Evolutionary conservation across 1,139 yeast species (phyloP).

Genomic region (Yamadazyma jaroonii): DNA sequence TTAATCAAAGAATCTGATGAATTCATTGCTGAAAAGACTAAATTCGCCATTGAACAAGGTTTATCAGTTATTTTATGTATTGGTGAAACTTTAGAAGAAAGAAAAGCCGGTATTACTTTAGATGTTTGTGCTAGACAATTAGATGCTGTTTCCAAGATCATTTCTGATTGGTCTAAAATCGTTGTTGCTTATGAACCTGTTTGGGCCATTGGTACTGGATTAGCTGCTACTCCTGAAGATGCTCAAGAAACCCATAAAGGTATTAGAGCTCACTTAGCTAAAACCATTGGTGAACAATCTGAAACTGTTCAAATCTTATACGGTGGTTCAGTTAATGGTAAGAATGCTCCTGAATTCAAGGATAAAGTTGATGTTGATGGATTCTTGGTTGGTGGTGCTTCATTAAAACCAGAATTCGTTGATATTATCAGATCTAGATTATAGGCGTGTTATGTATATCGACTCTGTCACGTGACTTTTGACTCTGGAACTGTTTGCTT

Average conservation of each 20-base stretch:
- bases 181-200: constrained; percentile 99
- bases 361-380: constrained; percentile 96
- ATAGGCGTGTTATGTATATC: constrained; percentile 41
- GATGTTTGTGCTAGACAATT: constrained; percentile 88
- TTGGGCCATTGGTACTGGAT: constrained; percentile 99
- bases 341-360: constrained; percentile 87
- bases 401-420: constrained; percentile 95
- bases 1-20: constrained; percentile 88
- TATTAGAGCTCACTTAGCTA: constrained; percentile 78
- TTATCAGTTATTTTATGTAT: constrained; percentile 90
- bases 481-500: too few relatives aligned
- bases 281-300: constrained; percentile 81
- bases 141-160: constrained; percentile 79
- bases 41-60: constrained; percentile 88
- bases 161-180: constrained; percentile 87
- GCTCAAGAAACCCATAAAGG: constrained; percentile 93
- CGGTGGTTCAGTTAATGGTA: constrained; percentile 98
- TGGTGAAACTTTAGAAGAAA: constrained; percentile 96
- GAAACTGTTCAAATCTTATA: constrained; percentile 83
- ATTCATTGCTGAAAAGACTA: constrained; percentile 90
- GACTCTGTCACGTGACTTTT: too few relatives aligned
- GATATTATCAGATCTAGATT: constrained; percentile 92
- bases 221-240: constrained; percentile 97
- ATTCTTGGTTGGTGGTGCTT: constrained; percentile 99
- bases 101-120: constrained; percentile 83